Evolutionary conservation across 139 green algal species (phyloP).

Genomic region (Coelastrella sp.): DNA sequence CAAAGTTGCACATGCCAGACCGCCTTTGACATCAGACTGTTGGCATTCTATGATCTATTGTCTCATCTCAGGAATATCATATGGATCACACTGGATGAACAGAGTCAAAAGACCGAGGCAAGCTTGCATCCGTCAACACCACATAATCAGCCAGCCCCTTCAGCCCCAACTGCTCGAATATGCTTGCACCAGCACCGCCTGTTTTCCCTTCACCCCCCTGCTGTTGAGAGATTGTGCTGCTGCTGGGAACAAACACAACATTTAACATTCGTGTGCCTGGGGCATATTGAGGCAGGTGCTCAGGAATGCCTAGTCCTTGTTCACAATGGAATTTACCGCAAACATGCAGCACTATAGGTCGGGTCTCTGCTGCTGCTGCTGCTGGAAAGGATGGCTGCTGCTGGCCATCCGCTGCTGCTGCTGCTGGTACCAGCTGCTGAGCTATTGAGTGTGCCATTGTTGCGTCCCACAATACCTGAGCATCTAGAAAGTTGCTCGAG

Average conservation of each 20-base stretch:
- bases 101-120: conserved; percentile 50
- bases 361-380: neutral
- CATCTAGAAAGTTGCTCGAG: conserved; percentile 61
- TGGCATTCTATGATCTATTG: no score
- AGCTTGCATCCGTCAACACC: conserved; percentile 51
- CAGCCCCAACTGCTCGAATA: conserved; percentile 31
- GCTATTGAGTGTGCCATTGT: conserved; percentile 62
- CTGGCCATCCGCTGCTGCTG: neutral
- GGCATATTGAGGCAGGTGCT: conserved; percentile 52
- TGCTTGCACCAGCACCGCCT: no score
- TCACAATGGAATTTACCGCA: conserved; percentile 70
- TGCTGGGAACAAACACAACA: conserved; percentile 52
- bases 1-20: no score
- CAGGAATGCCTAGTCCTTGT: conserved; percentile 60
- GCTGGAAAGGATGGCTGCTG: neutral
- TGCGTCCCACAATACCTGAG: conserved; percentile 67
- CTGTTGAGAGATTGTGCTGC: conserved; percentile 27
- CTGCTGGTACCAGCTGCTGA: conserved; percentile 28
- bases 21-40: no score
- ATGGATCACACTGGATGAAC: conserved; percentile 43
- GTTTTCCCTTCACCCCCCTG: no score
- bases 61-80: no score
- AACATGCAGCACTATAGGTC: conserved; percentile 56
- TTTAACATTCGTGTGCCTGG: conserved; percentile 11
- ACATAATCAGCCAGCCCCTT: conserved; percentile 55